Conservation (phyloP, 371 early-diverging fungal genomes). For the Parasitella parasitica region DNA sequence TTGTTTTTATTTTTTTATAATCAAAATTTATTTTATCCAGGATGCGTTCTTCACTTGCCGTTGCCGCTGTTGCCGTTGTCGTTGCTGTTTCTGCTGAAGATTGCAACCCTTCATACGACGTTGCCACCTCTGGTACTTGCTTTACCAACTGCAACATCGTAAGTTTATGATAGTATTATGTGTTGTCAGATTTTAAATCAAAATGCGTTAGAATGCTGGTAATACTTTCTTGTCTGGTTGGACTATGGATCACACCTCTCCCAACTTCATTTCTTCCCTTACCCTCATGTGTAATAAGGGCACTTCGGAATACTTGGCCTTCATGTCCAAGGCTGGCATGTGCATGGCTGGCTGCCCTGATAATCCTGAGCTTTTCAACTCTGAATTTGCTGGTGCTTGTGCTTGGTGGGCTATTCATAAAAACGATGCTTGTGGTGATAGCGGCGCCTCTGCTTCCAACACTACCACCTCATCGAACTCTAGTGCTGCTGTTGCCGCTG, state of each 20-base stretch:
- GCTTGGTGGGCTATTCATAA: slow-evolving; percentile 24
- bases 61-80: slow-evolving; percentile 9
- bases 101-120: slow-evolving; percentile 39
- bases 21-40: neutral
- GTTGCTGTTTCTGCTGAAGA: slow-evolving; percentile 8
- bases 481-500: neutral
- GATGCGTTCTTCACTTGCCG: slow-evolving; percentile 5
- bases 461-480: neutral
- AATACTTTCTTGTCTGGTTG: slow-evolving; percentile 7
- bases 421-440: slow-evolving; percentile 12
- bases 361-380: slow-evolving; percentile 7
- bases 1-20: neutral
- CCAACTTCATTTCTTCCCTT: slow-evolving; percentile 33
- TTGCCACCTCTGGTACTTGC: slow-evolving; percentile 24
- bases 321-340: slow-evolving; percentile 40
- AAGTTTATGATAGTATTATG: neutral
- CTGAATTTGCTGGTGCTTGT: slow-evolving; percentile 26
- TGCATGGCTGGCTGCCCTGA: slow-evolving; percentile 33
- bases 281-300: slow-evolving; percentile 26
- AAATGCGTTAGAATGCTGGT: slow-evolving; percentile 5
- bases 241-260: slow-evolving; percentile 29
- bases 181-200: neutral
- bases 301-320: slow-evolving; percentile 22
- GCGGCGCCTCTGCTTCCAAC: neutral
- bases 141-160: slow-evolving; percentile 30